Percentiles rank a stretch among this genome's conserved stretches.
phyloP scores from a whole-genome alignment of 768 basidiomycete genomes.

The Trametes cinnabarina region DNA sequence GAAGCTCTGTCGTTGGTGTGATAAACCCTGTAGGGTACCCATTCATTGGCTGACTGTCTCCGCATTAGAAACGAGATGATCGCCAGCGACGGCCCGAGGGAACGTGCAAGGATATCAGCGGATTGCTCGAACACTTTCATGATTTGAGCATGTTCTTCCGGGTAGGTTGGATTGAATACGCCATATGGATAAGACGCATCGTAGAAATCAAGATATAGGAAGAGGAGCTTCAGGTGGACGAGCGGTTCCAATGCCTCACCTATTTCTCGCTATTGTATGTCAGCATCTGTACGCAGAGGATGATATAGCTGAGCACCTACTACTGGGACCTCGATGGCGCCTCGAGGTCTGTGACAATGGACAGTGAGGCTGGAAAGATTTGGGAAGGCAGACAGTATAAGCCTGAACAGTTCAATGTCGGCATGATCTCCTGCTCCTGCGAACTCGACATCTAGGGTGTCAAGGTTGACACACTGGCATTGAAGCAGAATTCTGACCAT shows the following conservation, averaged over 20 bases:
- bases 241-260: too few species aligned
- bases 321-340: neutral
- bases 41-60: neutral
- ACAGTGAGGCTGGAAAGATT: neutral
- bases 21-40: neutral
- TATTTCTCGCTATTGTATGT: neutral
- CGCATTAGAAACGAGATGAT: neutral
- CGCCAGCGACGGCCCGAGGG: neutral
- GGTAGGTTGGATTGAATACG: too few species aligned
- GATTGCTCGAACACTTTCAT: neutral
- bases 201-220: too few species aligned
- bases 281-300: neutral
- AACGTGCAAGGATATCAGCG: neutral
- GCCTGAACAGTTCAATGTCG: neutral
- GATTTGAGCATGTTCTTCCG: neutral
- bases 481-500: neutral
- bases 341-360: neutral
- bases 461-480: neutral
- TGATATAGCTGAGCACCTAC: neutral
- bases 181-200: neutral
- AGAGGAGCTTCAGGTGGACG: too few species aligned
- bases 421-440: neutral
- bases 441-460: conserved; percentile 1
- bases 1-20: neutral
- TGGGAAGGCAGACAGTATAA: neutral